Percentiles rank a stretch among this genome's conserved stretches.
Conservation (phyloP, 768 basidiomycete genomes). For the Hypholoma sublateritium region DNA sequence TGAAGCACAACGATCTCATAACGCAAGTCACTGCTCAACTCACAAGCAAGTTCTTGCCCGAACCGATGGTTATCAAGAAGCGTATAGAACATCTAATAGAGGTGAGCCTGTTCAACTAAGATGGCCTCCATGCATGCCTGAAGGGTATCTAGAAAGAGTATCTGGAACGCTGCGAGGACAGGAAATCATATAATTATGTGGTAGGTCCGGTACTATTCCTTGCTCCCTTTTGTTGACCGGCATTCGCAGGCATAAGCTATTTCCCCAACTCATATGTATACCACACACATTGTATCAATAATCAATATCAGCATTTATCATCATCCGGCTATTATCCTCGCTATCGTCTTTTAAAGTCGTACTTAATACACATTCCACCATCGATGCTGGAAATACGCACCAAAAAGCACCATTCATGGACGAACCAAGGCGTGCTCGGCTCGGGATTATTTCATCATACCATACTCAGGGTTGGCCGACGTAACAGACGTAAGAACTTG, state of each 20-base stretch:
- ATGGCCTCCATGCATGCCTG: neutral
- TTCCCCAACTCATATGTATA: neutral
- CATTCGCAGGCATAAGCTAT: neutral
- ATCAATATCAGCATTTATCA: constrained; percentile 2
- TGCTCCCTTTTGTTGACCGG: neutral
- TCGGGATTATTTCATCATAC: neutral
- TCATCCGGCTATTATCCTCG: neutral
- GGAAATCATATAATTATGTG: constrained; percentile 73
- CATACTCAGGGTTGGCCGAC: neutral
- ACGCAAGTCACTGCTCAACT: constrained; percentile 91
- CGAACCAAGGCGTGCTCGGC: neutral
- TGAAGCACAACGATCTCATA: constrained; percentile 86
- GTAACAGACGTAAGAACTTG: too few relatives aligned
- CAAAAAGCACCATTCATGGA: neutral
- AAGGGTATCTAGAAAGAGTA: constrained; percentile 79
- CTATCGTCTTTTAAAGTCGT: neutral
- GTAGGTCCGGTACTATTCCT: constrained; percentile 1
- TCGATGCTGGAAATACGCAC: too few relatives aligned
- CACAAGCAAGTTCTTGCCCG: constrained; percentile 80
- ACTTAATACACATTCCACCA: too few relatives aligned
- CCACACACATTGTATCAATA: constrained; percentile 4
- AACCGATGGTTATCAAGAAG: constrained; percentile 87
- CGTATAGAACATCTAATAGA: constrained; percentile 93
- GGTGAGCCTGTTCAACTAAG: constrained; percentile 41
- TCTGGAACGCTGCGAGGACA: constrained; percentile 84